These are phyloP conservation scores for Tetrastigma voinierianum DNA, from an alignment of 164 flowering plant genomes.

Conservation along the genomic window DNA sequence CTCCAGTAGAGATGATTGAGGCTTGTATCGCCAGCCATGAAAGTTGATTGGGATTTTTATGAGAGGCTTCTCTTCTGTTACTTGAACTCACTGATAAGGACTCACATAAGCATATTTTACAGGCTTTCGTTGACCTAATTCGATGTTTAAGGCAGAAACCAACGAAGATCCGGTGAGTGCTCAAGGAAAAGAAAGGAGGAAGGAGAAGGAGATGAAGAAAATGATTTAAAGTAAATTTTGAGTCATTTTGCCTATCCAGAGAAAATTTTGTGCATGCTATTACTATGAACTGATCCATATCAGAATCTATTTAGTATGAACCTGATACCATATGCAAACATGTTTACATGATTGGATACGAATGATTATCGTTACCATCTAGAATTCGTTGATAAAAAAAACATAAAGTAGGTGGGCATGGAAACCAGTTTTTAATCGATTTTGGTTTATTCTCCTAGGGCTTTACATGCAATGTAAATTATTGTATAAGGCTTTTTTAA, in stretches of 20 bases:
- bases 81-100: conserved; percentile 68
- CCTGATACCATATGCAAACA: no score
- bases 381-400: neutral
- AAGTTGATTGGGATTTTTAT: conserved; percentile 79
- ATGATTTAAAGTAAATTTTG: conserved; percentile 7
- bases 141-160: conserved; percentile 32
- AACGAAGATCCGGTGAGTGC: conserved; percentile 14
- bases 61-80: conserved; percentile 77
- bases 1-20: conserved; percentile 78
- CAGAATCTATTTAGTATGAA: no score
- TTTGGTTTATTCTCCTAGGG: neutral
- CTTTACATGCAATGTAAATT: conserved; percentile 3
- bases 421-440: neutral
- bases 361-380: no score
- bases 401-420: neutral
- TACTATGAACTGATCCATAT: no score
- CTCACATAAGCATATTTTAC: conserved; percentile 53
- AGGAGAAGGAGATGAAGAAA: neutral
- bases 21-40: conserved; percentile 16
- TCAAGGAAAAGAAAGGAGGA: conserved; percentile 22
- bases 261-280: no score
- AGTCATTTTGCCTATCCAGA: neutral
- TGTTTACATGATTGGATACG: no score
- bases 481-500: neutral
- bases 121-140: conserved; percentile 70